phyloP scores from a whole-genome alignment of 306 rosid species.

The Trifolium dubium region DNA sequence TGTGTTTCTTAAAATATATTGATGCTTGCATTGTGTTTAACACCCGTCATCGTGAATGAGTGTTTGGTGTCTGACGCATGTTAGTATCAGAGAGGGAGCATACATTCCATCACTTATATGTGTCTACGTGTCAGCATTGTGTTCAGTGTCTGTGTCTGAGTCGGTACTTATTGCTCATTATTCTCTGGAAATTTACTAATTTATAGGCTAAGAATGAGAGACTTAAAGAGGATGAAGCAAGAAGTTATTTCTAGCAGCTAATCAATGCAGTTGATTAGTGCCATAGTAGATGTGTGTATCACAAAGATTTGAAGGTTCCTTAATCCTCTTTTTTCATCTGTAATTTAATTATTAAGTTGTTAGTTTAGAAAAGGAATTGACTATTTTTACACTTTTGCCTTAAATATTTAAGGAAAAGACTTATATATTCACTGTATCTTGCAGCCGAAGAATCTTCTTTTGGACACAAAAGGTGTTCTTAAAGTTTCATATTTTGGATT shows the following conservation, averaged over 20 bases:
- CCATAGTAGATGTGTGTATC: slow-evolving; percentile 97
- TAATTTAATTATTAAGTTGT: slow-evolving; percentile 19
- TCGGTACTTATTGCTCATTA: too few species aligned
- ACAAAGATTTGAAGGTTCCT: slow-evolving; percentile 88
- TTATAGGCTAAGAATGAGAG: slow-evolving; percentile 75
- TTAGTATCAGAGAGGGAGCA: too few species aligned
- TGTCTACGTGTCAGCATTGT: too few species aligned
- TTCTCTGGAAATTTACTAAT: too few species aligned
- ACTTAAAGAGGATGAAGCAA: slow-evolving; percentile 86
- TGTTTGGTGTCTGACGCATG: too few species aligned
- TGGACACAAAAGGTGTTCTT: slow-evolving; percentile 74
- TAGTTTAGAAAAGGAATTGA: too few species aligned
- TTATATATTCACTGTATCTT: slow-evolving; percentile 40
- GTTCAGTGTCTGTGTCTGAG: too few species aligned
- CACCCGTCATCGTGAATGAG: too few species aligned
- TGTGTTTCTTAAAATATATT: background rate
- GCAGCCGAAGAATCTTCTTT: slow-evolving; percentile 98
- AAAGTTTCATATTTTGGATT: slow-evolving; percentile 95
- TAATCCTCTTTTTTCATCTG: background rate
- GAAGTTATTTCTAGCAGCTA: slow-evolving; percentile 86
- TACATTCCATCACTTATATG: background rate
- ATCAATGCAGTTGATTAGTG: slow-evolving; percentile 97
- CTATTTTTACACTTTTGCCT: too few species aligned
- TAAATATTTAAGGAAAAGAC: slow-evolving; percentile 6
- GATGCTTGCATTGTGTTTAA: background rate